phyloP scores from a whole-genome alignment of 2,329 filamentous ascomycete species.

The Aureobasidium melanogenum region DNA sequence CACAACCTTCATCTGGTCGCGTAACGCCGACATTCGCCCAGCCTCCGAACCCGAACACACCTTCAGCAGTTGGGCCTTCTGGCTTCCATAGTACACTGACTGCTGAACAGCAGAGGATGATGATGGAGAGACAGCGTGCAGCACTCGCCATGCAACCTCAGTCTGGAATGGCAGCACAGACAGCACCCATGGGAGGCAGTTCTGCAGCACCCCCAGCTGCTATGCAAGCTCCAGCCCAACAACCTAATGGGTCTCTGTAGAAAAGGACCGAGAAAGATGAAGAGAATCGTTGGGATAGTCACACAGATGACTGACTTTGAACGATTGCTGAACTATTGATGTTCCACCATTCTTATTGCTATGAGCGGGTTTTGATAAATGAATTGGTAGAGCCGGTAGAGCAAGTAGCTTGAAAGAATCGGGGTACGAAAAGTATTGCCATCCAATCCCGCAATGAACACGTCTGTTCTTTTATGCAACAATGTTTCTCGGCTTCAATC shows the following conservation, averaged over 20 bases:
- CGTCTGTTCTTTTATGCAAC: background rate
- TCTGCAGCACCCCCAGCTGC: conserved; percentile 2
- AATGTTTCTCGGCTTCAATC: background rate
- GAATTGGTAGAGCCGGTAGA: background rate
- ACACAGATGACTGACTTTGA: too few relatives aligned
- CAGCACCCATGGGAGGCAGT: conserved; percentile 1
- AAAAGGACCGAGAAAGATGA: background rate
- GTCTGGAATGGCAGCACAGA: conserved; percentile 13
- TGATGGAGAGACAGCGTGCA: conserved; percentile 29
- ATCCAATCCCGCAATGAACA: background rate
- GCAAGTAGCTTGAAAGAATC: background rate
- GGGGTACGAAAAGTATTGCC: background rate
- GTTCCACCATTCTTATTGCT: background rate
- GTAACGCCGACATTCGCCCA: conserved; percentile 23
- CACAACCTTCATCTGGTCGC: conserved; percentile 21
- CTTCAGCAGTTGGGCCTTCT: conserved; percentile 18
- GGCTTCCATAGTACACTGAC: conserved; percentile 25
- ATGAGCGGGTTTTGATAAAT: background rate
- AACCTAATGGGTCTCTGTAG: conserved; percentile 1
- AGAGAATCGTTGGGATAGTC: background rate
- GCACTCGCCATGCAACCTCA: conserved; percentile 26
- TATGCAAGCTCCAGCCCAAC: background rate
- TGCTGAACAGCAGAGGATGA: conserved; percentile 25
- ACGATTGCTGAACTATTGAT: background rate
- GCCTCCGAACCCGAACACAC: conserved; percentile 17